Evolutionary conservation across 2,329 filamentous ascomycete species (phyloP).

Genomic region (Sporothrix pallida): DNA sequence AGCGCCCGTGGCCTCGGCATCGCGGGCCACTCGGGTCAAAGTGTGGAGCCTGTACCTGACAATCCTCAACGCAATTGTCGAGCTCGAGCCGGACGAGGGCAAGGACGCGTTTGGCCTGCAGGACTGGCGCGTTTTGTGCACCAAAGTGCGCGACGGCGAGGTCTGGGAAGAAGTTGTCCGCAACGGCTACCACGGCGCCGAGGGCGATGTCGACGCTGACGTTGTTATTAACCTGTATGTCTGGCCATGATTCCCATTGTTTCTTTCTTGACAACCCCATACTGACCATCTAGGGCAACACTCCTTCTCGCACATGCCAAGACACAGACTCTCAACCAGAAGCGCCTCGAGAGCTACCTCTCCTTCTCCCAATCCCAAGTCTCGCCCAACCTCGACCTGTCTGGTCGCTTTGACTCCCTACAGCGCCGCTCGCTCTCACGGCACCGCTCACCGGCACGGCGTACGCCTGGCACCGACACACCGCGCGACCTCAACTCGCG

Average conservation of each 20-base stretch:
- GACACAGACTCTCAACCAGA: slow-evolving; percentile 82
- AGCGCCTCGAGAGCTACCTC: slow-evolving; percentile 85
- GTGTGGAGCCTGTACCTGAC: slow-evolving; percentile 98
- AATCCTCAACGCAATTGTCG: slow-evolving; percentile 86
- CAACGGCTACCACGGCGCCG: slow-evolving; percentile 84
- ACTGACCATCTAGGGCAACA: slow-evolving; percentile 69
- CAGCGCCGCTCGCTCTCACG: slow-evolving; percentile 43
- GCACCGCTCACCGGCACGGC: slow-evolving; percentile 45
- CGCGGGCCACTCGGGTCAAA: slow-evolving; percentile 84
- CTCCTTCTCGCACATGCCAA: slow-evolving; percentile 88
- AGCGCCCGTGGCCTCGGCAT: slow-evolving; percentile 79
- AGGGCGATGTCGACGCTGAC: slow-evolving; percentile 91
- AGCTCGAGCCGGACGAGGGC: slow-evolving; percentile 87
- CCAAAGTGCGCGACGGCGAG: slow-evolving; percentile 83
- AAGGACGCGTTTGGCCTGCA: slow-evolving; percentile 85
- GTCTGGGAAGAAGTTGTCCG: slow-evolving; percentile 94
- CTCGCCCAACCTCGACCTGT: slow-evolving; percentile 71
- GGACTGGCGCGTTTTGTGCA: slow-evolving; percentile 81
- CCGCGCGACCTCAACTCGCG: slow-evolving; percentile 82
- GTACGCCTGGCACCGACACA: slow-evolving; percentile 72
- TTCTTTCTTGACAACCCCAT: slow-evolving; percentile 28
- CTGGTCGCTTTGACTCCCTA: slow-evolving; percentile 60
- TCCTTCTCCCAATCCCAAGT: slow-evolving; percentile 78
- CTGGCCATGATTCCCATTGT: neutral
- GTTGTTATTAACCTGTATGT: slow-evolving; percentile 86